phyloP scores from a whole-genome alignment of 805 yeast species.

The Candida schatavii region DNA sequence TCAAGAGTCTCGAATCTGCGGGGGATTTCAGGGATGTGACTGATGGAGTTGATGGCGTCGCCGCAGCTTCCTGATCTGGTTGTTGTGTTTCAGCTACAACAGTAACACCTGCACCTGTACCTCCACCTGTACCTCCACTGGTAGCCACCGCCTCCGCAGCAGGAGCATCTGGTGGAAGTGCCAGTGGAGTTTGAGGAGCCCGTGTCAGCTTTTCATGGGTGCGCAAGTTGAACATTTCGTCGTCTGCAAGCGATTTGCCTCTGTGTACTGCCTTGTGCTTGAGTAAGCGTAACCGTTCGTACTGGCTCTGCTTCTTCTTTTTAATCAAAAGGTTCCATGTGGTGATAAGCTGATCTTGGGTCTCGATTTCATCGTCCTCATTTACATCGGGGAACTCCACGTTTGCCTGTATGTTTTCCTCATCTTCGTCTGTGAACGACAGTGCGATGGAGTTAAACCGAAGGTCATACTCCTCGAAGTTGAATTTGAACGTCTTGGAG shows the following conservation, averaged over 20 bases:
- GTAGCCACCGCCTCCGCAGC: not conserved
- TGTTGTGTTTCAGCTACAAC: too few relatives aligned
- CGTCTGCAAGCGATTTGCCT: conserved; percentile 25
- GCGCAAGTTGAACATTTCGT: conserved; percentile 23
- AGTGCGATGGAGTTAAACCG: conserved; percentile 27
- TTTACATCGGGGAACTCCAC: conserved; percentile 33
- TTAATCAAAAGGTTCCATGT: conserved; percentile 49
- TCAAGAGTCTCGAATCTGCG: conserved; percentile 14
- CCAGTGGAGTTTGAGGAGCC: conserved; percentile 2
- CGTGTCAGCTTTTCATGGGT: conserved; percentile 9
- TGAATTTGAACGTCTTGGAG: conserved; percentile 32
- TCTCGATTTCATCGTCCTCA: conserved; percentile 19
- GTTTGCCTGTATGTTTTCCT: conserved; percentile 25
- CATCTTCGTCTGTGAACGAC: conserved; percentile 36
- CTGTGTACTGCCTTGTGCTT: conserved; percentile 21
- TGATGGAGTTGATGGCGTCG: not conserved
- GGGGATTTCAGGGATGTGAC: not conserved
- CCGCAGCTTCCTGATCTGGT: not conserved
- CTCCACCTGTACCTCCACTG: not conserved
- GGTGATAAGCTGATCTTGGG: conserved; percentile 27
- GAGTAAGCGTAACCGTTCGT: conserved; percentile 44
- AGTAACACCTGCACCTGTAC: not conserved
- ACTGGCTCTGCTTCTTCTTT: conserved; percentile 50
- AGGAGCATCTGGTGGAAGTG: conserved; percentile 4
- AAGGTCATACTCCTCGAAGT: conserved; percentile 21